Evolutionary conservation across 768 basidiomycete species (phyloP).

Genomic region (Hirschioporus abietinus): DNA sequence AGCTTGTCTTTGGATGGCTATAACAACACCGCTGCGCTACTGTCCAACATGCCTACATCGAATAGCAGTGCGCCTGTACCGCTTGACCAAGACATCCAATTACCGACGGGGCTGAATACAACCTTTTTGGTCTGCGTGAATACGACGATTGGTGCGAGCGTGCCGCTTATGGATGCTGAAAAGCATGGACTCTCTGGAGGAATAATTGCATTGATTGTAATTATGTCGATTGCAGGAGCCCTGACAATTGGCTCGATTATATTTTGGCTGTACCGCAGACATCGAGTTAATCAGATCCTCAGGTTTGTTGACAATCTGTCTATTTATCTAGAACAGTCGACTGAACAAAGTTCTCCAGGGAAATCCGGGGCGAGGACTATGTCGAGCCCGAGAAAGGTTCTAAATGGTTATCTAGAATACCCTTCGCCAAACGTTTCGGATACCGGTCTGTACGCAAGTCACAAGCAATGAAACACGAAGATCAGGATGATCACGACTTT

Average conservation of each 20-base stretch:
- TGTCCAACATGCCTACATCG: constrained; percentile 6
- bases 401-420: not conserved
- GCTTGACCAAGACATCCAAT: constrained; percentile 7
- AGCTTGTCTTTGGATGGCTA: constrained; percentile 13
- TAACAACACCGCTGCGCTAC: constrained; percentile 14
- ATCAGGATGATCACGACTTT: not conserved
- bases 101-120: constrained; percentile 10
- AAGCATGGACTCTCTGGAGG: not conserved
- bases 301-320: not conserved
- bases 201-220: not conserved
- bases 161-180: constrained; percentile 7
- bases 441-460: not conserved
- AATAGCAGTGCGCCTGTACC: constrained; percentile 6
- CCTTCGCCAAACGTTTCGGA: not conserved
- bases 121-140: constrained; percentile 16
- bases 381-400: not conserved
- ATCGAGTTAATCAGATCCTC: not conserved
- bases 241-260: not conserved
- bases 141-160: constrained; percentile 11
- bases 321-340: not conserved
- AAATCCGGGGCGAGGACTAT: not conserved
- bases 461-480: not conserved
- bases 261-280: not conserved
- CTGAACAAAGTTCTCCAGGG: not conserved
- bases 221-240: not conserved